Conservation (phyloP, 768 basidiomycete genomes). For the Coprinellus micaceus region DNA sequence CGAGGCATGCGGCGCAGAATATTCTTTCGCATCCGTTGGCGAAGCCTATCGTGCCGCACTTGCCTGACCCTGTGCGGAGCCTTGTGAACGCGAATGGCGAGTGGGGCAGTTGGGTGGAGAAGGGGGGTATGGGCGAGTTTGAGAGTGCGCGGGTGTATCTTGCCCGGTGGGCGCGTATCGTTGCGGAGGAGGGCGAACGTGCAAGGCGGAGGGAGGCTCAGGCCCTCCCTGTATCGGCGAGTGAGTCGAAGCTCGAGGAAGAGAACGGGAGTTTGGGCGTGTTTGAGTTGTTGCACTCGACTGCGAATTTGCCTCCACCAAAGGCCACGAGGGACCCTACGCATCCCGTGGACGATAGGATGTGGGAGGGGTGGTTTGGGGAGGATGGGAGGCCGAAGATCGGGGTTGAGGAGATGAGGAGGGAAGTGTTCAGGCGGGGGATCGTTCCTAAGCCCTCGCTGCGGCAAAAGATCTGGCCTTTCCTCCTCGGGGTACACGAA, state of each 20-base stretch:
- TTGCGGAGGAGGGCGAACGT: slow-evolving; percentile 96
- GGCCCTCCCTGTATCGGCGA: slow-evolving; percentile 46
- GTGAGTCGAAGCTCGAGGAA: slow-evolving; percentile 39
- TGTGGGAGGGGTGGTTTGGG: slow-evolving; percentile 81
- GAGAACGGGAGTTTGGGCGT: slow-evolving; percentile 78
- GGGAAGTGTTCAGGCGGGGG: slow-evolving; percentile 78
- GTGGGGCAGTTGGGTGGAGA: slow-evolving; percentile 92
- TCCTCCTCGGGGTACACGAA: slow-evolving; percentile 76
- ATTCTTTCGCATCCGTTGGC: slow-evolving; percentile 94
- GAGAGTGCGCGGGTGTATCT: slow-evolving; percentile 95
- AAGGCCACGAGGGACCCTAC: slow-evolving; percentile 77
- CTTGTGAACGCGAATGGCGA: slow-evolving; percentile 89
- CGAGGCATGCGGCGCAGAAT: slow-evolving; percentile 90
- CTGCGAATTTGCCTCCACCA: slow-evolving; percentile 76
- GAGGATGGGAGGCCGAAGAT: slow-evolving; percentile 64
- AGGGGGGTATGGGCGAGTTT: slow-evolving; percentile 91
- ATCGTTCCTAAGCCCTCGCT: slow-evolving; percentile 49
- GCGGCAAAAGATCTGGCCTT: slow-evolving; percentile 85
- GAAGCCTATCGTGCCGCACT: slow-evolving; percentile 92
- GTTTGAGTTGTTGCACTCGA: slow-evolving; percentile 81
- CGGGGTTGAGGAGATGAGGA: slow-evolving; percentile 62
- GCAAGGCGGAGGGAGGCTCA: slow-evolving; percentile 79
- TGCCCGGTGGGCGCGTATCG: slow-evolving; percentile 94
- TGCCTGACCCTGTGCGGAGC: slow-evolving; percentile 90
- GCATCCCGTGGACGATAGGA: slow-evolving; percentile 69